phyloP scores from a whole-genome alignment of 192 early-diverging fungal genomes.

The Podila clonocystis region DNA sequence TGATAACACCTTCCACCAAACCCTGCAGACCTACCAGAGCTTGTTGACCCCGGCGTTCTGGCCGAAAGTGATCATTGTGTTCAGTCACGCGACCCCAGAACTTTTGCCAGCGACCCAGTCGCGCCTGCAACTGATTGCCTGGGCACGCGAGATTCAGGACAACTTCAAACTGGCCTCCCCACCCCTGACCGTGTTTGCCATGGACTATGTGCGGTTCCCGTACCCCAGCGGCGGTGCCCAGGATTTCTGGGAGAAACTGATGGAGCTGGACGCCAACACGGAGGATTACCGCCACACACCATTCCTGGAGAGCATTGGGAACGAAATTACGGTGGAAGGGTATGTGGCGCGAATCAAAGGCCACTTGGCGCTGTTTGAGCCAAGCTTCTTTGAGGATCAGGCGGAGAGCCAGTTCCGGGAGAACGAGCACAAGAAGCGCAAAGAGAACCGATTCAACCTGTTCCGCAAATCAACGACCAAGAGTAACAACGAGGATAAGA shows the following conservation, averaged over 20 bases:
- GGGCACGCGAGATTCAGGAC: constrained; percentile 47
- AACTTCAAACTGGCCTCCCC: constrained; percentile 32
- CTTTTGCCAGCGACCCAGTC: constrained; percentile 18
- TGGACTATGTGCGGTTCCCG: constrained; percentile 46
- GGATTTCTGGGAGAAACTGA: constrained; percentile 40
- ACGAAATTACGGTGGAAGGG: constrained; percentile 32
- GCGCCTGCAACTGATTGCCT: constrained; percentile 21
- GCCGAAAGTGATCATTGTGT: constrained; percentile 44
- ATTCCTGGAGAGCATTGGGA: constrained; percentile 39
- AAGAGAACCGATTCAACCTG: constrained; percentile 27
- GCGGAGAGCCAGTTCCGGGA: constrained; percentile 44
- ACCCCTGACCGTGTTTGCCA: constrained; percentile 31
- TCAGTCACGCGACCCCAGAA: constrained; percentile 47
- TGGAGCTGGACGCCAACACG: constrained; percentile 50
- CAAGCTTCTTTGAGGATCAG: constrained; percentile 42
- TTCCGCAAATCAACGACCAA: constrained; percentile 23
- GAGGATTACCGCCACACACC: constrained; percentile 27
- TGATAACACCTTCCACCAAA: constrained; percentile 46
- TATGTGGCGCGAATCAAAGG: constrained; percentile 47
- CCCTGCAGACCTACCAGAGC: constrained; percentile 36
- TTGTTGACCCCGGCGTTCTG: constrained; percentile 44
- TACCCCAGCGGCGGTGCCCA: constrained; percentile 40
- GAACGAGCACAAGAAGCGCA: constrained; percentile 38
- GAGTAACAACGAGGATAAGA: not conserved
- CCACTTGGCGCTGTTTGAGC: constrained; percentile 35